phyloP scores from a whole-genome alignment of 164 flowering plant species.

The Amborella trichopoda region DNA sequence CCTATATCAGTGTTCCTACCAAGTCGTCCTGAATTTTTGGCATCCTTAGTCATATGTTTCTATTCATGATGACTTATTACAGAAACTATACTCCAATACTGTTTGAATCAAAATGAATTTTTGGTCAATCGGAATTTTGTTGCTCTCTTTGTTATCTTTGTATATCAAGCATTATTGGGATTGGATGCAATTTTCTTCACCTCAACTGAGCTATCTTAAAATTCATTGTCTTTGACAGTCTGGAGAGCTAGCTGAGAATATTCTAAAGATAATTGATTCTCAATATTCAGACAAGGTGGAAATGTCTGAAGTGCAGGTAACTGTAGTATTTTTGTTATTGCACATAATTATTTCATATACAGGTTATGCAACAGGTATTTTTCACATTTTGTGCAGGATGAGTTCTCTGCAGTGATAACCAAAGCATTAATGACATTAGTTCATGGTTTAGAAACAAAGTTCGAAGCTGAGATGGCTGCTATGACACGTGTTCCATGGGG shows the following conservation, averaged over 20 bases:
- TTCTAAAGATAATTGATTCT: slow-evolving; percentile 76
- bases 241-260: slow-evolving; percentile 90
- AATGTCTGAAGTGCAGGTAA: slow-evolving; percentile 96
- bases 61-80: too few species aligned
- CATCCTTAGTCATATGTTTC: too few species aligned
- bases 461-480: slow-evolving; percentile 94
- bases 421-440: slow-evolving; percentile 81
- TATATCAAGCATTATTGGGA: too few species aligned
- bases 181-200: too few species aligned
- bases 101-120: too few species aligned
- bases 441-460: slow-evolving; percentile 89
- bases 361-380: background rate
- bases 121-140: too few species aligned
- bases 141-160: background rate
- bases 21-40: too few species aligned
- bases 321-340: background rate
- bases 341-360: background rate
- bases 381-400: slow-evolving; percentile 54
- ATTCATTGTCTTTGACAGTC: slow-evolving; percentile 27
- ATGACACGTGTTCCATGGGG: slow-evolving; percentile 99
- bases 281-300: slow-evolving; percentile 62
- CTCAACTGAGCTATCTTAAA: background rate
- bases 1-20: too few species aligned
- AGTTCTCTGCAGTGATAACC: slow-evolving; percentile 85
- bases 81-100: too few species aligned